Percentiles rank a stretch among this genome's conserved stretches.
phyloP scores from a whole-genome alignment of 805 yeast genomes.

The Teunomyces cretensis region DNA sequence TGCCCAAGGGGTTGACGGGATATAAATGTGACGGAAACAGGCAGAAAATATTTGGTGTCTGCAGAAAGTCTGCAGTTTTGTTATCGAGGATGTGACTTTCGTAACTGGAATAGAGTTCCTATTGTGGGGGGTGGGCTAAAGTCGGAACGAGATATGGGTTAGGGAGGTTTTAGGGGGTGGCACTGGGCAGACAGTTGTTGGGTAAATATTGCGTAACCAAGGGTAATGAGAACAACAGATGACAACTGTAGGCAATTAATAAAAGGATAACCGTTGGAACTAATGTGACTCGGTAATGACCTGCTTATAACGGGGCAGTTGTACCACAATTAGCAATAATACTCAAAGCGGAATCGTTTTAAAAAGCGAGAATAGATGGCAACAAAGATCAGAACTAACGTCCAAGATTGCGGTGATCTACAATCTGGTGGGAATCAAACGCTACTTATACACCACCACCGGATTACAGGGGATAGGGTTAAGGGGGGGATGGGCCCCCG shows the following conservation, averaged over 20 bases:
- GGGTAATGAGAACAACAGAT: not conserved
- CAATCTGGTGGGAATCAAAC: not conserved
- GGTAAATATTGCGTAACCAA: not conserved
- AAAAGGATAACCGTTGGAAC: too few relatives aligned
- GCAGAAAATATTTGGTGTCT: conserved; percentile 2
- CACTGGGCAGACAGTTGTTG: not conserved
- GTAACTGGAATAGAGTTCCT: not conserved
- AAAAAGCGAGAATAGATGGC: not conserved
- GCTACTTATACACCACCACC: not conserved
- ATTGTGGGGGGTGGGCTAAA: not conserved
- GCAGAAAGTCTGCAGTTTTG: conserved; percentile 1
- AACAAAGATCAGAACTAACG: not conserved
- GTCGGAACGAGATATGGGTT: not conserved
- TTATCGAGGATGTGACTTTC: not conserved
- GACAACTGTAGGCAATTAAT: not conserved
- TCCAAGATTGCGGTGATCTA: not conserved
- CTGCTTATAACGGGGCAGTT: not conserved
- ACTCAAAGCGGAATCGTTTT: not conserved
- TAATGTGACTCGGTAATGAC: too few relatives aligned
- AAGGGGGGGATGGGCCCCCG: not conserved
- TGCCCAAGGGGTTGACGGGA: not conserved
- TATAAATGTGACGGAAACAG: not conserved
- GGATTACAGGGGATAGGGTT: not conserved
- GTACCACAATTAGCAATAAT: not conserved
- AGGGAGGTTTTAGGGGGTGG: conserved; percentile 1